These are phyloP conservation scores for Plantago ovata DNA, from an alignment of 257 asterid species.

Conservation along the genomic window DNA sequence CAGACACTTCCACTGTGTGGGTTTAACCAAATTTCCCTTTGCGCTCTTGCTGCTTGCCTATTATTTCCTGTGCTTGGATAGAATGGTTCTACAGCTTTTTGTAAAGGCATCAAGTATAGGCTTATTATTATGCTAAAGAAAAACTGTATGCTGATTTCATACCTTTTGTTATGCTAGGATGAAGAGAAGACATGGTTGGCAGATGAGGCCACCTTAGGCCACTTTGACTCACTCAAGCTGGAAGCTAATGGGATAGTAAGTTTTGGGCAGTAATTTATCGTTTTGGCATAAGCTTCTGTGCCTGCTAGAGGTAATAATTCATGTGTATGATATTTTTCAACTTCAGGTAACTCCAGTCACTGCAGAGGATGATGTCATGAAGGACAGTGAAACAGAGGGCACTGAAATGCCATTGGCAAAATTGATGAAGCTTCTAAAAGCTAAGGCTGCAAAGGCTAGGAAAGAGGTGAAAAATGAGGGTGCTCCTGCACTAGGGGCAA, in stretches of 20 bases:
- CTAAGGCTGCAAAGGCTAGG: conserved; percentile 76
- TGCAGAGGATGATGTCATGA: conserved; percentile 68
- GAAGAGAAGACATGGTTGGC: conserved; percentile 86
- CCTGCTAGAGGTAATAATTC: conserved; percentile 19
- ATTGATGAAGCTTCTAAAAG: conserved; percentile 82
- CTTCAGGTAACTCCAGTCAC: conserved; percentile 56
- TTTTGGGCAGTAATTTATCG: conserved; percentile 8
- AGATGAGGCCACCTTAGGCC: conserved; percentile 64
- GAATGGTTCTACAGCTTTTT: neutral
- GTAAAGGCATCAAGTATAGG: neutral
- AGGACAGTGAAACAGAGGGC: conserved; percentile 90
- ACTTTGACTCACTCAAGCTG: conserved; percentile 74
- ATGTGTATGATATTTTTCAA: conserved; percentile 17
- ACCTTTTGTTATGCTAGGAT: conserved; percentile 38
- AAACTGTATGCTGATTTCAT: conserved; percentile 17
- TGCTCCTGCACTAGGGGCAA: conserved; percentile 36
- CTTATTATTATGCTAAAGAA: conserved; percentile 12
- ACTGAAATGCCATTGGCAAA: conserved; percentile 92
- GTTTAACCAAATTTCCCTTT: no score
- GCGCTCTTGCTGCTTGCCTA: no score
- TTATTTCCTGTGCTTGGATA: no score
- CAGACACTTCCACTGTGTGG: no score
- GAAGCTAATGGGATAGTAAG: conserved; percentile 81
- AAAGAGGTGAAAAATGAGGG: conserved; percentile 63
- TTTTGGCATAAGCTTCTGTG: conserved; percentile 8